Evolutionary conservation across 2,329 filamentous ascomycete species (phyloP), one percentile per base, ranked within the genome.

Genomic region (Achaetomium macrosporum): DNA sequence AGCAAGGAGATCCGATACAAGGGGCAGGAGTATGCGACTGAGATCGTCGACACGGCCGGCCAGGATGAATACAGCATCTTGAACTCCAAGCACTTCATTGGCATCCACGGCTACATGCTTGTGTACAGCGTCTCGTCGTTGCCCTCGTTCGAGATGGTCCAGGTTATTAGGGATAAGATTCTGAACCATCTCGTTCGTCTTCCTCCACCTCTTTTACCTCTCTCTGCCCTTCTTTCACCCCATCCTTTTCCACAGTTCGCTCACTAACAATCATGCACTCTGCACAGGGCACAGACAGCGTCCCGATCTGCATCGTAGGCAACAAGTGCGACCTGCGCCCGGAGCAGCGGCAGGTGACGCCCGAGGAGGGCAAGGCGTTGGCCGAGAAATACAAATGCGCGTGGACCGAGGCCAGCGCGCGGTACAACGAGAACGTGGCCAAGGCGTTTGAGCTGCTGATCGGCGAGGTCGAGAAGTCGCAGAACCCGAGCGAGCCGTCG

Each of bases 31-130:
- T 99, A 85, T 71, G 84, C 88, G 47, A 96, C 91, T 12, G 93
- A 99, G 74, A 97, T 99, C 65, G 93, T 99, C 69, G 93, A 99
- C 69, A 99, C 93, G 29, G 93, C 93, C 49, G 93, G 93, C 56
- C 91, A 96, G 86, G 93, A 99, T 76, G 93, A 99, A 73, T 99
- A 99, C 76, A 95, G 89, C 68, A 96, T 97, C 60, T 78, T 99
- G 57, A 97, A 96, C 72, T 95, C 89, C 58, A 97, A 97, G 75
- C 92, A 97, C 69, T 97, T 97, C 66, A 97, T 99, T 69, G 93
- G 93, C 58, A 97, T 97, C 61, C 93, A 99, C 75, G 93, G 93
- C 53, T 99, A 97, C 71, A 90, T 99, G 81, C 86, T 99, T 56
- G 92, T 96, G 45, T 99, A 99, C 73, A 96, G 91, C n/a, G 91